Base-by-base conservation (phyloP, 2,329 filamentous ascomycete species). In the Amesomyces nigricolor region DNA sequence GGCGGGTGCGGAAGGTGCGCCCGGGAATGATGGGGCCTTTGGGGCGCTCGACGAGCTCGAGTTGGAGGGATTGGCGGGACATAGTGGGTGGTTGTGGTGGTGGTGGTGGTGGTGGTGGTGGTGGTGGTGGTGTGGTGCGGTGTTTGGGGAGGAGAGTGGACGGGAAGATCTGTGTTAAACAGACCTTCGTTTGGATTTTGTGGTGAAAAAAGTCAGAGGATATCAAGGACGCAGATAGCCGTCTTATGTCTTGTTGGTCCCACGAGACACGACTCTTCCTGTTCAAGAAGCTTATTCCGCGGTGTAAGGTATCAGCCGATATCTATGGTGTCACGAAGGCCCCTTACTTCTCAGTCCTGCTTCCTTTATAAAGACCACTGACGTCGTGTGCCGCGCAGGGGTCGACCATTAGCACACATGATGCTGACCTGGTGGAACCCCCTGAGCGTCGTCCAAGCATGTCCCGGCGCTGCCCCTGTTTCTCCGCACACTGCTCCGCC, bases 21-120 rank as follows among this genome's bases (percentile, higher is more conserved):
- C 83, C 84, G 2, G 83, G 81, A 53, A 88, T 68, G 68, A 89
- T 84, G 57, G 76, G 70, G 51, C 69, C 75, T 52, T 70, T 76
- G 9, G 86, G 86, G 48, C 86, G 77, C 71, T 88, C 78, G 51
- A 81, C 82, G 56, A 89, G 80, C 59, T 81, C 74, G 58, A 87
- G 72, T 40, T 75, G 75, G 37, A 61, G 60, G 3, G 63, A 62
- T 32, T 66, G 61, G 43, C 57, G 55, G 22, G 60, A 39, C 61
- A 62, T 64, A 29, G 22, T 26, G 38, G 22, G n/a, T 26, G 35
- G 16, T 29, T 32, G 7, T 40, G 22, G n/a, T 32, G 45, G 7
- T 8, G 47, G 14, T 17, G 19, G 5, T 5, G 32, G 17, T 19
- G 17, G 17, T 19, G 17, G 17, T 19, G 35, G 16, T 29, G 43